Conservation (phyloP, 2,329 filamentous ascomycete species). For the Colletotrichum gigasporum region DNA sequence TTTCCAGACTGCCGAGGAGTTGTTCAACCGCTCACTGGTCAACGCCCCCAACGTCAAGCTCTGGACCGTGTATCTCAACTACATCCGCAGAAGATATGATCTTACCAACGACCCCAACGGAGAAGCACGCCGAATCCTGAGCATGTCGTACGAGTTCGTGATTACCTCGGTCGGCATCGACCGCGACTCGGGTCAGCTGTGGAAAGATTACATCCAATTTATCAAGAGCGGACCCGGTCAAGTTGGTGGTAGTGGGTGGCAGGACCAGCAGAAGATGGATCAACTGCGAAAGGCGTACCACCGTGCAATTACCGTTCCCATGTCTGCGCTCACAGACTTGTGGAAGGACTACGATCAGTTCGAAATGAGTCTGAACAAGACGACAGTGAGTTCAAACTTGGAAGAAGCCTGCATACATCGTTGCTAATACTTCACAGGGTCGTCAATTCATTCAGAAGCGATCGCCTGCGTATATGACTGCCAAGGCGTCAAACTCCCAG, state of each 20-base stretch:
- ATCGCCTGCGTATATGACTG: constrained; percentile 95
- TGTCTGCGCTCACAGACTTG: constrained; percentile 80
- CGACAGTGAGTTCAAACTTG: constrained; percentile 69
- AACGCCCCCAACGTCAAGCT: constrained; percentile 84
- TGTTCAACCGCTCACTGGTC: constrained; percentile 84
- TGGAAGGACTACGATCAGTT: constrained; percentile 99
- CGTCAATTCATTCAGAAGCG: constrained; percentile 95
- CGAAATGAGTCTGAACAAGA: constrained; percentile 92
- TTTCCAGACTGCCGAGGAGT: constrained; percentile 79
- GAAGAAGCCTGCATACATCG: not conserved
- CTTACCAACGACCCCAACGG: constrained; percentile 80
- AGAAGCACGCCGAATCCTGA: constrained; percentile 80
- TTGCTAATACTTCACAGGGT: constrained; percentile 65
- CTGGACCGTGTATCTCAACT: constrained; percentile 94
- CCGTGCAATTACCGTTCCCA: constrained; percentile 87
- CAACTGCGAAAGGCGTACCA: constrained; percentile 91
- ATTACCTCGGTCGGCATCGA: constrained; percentile 91
- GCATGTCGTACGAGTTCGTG: constrained; percentile 91
- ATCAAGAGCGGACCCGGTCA: constrained; percentile 87
- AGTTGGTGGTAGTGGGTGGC: constrained; percentile 88
- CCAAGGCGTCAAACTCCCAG: constrained; percentile 87
- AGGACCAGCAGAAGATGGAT: constrained; percentile 99
- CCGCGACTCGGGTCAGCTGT: constrained; percentile 87
- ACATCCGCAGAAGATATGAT: constrained; percentile 91
- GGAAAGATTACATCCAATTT: constrained; percentile 95